phyloP scores from a whole-genome alignment of 768 basidiomycete species.

The Boletus insuetus region DNA sequence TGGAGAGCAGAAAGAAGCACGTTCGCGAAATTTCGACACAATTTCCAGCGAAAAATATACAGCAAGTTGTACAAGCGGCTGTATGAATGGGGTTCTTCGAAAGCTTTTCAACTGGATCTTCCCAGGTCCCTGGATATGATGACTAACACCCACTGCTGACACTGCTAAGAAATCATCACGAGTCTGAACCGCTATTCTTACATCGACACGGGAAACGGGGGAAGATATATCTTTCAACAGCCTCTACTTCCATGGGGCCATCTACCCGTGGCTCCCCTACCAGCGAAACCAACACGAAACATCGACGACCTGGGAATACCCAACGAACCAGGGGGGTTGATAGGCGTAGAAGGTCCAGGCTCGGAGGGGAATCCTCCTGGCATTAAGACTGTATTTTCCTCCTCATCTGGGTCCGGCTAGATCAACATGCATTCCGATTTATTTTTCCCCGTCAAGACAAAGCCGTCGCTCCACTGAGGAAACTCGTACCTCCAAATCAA shows the following conservation, averaged over 20 bases:
- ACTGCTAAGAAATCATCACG: neutral
- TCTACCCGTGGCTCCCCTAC: slow-evolving; percentile 42
- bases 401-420: slow-evolving; percentile 35
- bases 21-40: neutral
- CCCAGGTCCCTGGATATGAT: slow-evolving; percentile 13
- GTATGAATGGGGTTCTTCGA: neutral
- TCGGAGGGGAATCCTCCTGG: slow-evolving; percentile 34
- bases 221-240: slow-evolving; percentile 6
- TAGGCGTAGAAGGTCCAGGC: slow-evolving; percentile 12
- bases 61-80: neutral
- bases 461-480: neutral
- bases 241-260: slow-evolving; percentile 16
- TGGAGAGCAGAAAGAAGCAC: neutral
- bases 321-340: slow-evolving; percentile 12
- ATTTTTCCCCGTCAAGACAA: slow-evolving; percentile 1
- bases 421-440: slow-evolving; percentile 1
- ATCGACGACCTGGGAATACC: slow-evolving; percentile 19
- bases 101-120: slow-evolving; percentile 2
- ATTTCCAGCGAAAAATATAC: neutral
- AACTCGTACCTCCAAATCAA: slow-evolving; percentile 67
- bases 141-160: slow-evolving; percentile 14
- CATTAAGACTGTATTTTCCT: slow-evolving; percentile 29
- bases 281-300: slow-evolving; percentile 61
- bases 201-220: neutral
- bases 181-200: slow-evolving; percentile 7